phyloP scores from a whole-genome alignment of 2,329 filamentous ascomycete species.

The Fusarium kyushuense region DNA sequence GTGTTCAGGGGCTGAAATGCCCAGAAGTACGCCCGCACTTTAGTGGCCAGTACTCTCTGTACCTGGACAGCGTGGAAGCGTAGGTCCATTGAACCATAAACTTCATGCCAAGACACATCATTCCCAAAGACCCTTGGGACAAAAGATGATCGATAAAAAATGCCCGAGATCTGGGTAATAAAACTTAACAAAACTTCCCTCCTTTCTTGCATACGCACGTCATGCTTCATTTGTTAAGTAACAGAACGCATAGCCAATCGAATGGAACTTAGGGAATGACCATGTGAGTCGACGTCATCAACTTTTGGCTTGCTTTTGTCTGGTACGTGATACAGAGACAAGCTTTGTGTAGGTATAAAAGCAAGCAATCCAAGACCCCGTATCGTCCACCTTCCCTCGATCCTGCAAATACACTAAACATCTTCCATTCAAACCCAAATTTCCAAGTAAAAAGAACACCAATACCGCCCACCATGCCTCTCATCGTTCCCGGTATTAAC shows the following conservation, averaged over 20 bases:
- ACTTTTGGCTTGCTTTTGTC: slow-evolving; percentile 21
- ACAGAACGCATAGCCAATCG: slow-evolving; percentile 38
- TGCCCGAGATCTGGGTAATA: slow-evolving; percentile 26
- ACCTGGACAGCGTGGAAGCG: slow-evolving; percentile 28
- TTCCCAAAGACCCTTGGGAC: neutral
- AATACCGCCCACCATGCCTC: slow-evolving; percentile 66
- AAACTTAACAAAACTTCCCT: neutral
- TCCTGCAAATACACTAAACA: neutral
- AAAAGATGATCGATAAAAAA: slow-evolving; percentile 4
- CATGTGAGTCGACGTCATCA: slow-evolving; percentile 49
- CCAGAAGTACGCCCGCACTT: neutral
- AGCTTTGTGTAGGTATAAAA: slow-evolving; percentile 36
- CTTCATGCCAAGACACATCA: slow-evolving; percentile 23
- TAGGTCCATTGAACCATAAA: slow-evolving; percentile 7
- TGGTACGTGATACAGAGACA: slow-evolving; percentile 12
- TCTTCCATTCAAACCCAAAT: neutral
- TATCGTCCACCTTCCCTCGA: neutral
- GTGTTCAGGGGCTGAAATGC: slow-evolving; percentile 22
- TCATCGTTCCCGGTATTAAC: slow-evolving; percentile 71
- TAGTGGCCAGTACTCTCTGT: slow-evolving; percentile 25
- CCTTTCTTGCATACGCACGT: slow-evolving; percentile 22
- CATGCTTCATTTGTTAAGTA: slow-evolving; percentile 29
- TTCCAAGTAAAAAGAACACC: neutral
- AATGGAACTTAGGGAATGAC: slow-evolving; percentile 19
- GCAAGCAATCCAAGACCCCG: neutral